phyloP scores from a whole-genome alignment of 768 basidiomycete species.

The Suillus brevipes region DNA sequence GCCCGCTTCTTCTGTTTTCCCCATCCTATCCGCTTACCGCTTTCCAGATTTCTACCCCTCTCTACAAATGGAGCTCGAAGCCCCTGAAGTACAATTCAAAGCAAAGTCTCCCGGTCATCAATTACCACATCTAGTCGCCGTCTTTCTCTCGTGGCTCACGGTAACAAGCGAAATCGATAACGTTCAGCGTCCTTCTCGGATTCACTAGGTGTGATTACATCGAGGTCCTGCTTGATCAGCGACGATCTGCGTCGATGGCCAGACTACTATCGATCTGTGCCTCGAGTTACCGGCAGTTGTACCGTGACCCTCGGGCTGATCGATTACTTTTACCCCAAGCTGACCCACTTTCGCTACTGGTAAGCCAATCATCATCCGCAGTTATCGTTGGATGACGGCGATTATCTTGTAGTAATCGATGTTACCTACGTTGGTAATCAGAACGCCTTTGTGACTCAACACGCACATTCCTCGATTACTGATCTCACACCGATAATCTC shows the following conservation, averaged over 20 bases:
- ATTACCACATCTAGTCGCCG: constrained; percentile 5
- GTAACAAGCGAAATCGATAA: constrained; percentile 3
- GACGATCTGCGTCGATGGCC: not conserved
- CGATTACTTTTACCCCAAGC: not conserved
- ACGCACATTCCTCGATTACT: constrained; percentile 1
- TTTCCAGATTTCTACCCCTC: not conserved
- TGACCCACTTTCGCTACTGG: not conserved
- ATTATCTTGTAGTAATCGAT: not conserved
- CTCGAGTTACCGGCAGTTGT: not conserved
- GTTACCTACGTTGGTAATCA: not conserved
- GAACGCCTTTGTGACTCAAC: not conserved
- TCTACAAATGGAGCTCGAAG: not conserved
- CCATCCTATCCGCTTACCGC: not conserved
- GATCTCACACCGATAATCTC: not conserved
- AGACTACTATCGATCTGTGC: not conserved
- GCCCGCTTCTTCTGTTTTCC: not conserved
- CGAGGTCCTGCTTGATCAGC: not conserved
- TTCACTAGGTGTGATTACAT: constrained; percentile 2
- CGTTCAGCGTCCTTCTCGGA: not conserved
- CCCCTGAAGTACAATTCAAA: not conserved
- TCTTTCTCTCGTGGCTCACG: not conserved
- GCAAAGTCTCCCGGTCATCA: not conserved
- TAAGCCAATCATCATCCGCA: not conserved
- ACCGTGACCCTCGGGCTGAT: not conserved
- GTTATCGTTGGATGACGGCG: not conserved